phyloP scores from a whole-genome alignment of 2,329 filamentous ascomycete species.

The Penicillium sp. region DNA sequence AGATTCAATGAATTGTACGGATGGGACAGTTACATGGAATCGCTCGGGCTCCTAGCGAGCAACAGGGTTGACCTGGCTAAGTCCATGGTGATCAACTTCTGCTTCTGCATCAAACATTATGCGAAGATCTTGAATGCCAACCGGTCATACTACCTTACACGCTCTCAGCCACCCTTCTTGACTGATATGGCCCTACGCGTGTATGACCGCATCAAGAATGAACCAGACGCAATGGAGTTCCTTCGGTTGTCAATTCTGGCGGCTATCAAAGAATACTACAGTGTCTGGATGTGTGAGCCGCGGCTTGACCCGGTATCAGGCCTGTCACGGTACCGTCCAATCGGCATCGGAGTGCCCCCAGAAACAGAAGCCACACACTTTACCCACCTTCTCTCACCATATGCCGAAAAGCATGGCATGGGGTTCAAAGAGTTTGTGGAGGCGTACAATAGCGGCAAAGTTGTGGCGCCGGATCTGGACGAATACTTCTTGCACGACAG shows the following conservation, averaged over 20 bases:
- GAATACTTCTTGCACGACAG: slow-evolving; percentile 96
- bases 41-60: slow-evolving; percentile 83
- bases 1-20: slow-evolving; percentile 98
- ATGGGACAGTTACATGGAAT: slow-evolving; percentile 99
- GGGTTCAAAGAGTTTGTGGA: slow-evolving; percentile 81
- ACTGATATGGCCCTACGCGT: slow-evolving; percentile 96
- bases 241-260: slow-evolving; percentile 79
- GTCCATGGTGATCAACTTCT: slow-evolving; percentile 94
- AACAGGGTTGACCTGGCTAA: slow-evolving; percentile 87
- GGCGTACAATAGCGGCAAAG: slow-evolving; percentile 79
- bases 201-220: slow-evolving; percentile 89
- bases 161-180: slow-evolving; percentile 94
- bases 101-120: slow-evolving; percentile 97
- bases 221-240: slow-evolving; percentile 80
- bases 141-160: slow-evolving; percentile 89
- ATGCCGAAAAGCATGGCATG: slow-evolving; percentile 82
- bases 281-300: slow-evolving; percentile 81
- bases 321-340: slow-evolving; percentile 81
- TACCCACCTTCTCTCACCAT: slow-evolving; percentile 79
- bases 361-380: slow-evolving; percentile 92
- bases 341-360: slow-evolving; percentile 83
- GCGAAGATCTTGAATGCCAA: slow-evolving; percentile 98
- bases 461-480: slow-evolving; percentile 86
- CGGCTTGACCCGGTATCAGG: slow-evolving; percentile 78
- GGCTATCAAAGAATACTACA: slow-evolving; percentile 96